phyloP scores from a whole-genome alignment of 768 basidiomycete species.

The Termitomyces sp. region DNA sequence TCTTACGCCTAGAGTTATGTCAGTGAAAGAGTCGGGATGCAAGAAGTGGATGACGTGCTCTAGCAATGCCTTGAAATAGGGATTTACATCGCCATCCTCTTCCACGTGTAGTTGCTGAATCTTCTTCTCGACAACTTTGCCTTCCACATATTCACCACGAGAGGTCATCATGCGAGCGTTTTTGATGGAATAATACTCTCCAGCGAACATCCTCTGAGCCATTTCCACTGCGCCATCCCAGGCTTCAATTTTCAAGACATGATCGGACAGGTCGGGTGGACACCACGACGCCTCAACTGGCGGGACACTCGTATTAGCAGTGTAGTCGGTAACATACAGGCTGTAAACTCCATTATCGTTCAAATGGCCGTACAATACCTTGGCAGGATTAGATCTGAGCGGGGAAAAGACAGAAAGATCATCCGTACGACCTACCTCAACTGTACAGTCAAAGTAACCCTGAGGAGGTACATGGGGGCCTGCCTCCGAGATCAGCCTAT shows the following conservation, averaged over 20 bases:
- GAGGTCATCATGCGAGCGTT: conserved; percentile 49
- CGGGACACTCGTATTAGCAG: conserved; percentile 35
- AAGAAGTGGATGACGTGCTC: conserved; percentile 36
- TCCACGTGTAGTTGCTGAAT: conserved; percentile 40
- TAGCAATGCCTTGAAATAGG: conserved; percentile 47
- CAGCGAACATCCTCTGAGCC: conserved; percentile 43
- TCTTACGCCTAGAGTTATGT: conserved; percentile 45
- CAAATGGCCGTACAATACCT: conserved; percentile 50
- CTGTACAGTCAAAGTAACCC: conserved; percentile 63
- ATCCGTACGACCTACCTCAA: conserved; percentile 43
- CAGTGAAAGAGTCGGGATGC: neutral
- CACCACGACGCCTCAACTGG: conserved; percentile 46
- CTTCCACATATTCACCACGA: conserved; percentile 45
- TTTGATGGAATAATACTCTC: conserved; percentile 50
- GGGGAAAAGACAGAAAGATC: neutral
- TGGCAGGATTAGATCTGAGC: neutral
- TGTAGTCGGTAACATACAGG: conserved; percentile 70
- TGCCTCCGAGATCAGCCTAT: conserved; percentile 51
- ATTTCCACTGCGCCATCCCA: conserved; percentile 51
- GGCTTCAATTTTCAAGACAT: conserved; percentile 54
- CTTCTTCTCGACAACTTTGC: conserved; percentile 49
- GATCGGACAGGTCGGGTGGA: conserved; percentile 39
- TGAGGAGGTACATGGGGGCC: conserved; percentile 40
- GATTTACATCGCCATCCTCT: conserved; percentile 31
- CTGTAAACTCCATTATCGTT: conserved; percentile 39